Evolutionary conservation across 2,329 filamentous ascomycete genomes (phyloP).

Genomic region (Coniochaeta hoffmannii): DNA sequence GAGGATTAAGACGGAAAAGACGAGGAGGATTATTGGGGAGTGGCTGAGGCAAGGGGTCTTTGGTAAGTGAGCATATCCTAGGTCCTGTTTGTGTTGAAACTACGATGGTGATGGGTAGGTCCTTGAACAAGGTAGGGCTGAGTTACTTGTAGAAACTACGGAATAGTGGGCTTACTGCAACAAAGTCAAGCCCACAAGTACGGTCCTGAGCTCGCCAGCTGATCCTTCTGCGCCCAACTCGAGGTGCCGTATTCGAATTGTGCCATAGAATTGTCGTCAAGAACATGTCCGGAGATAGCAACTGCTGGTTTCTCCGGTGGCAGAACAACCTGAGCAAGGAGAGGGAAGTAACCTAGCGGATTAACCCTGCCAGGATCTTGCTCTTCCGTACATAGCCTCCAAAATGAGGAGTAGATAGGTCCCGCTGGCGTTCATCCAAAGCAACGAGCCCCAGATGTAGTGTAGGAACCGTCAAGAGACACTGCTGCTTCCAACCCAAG

Average conservation of each 20-base stretch:
- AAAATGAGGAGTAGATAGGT: neutral
- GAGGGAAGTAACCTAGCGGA: neutral
- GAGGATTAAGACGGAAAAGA: constrained; percentile 17
- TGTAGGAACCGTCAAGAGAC: neutral
- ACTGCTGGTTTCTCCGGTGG: too few species aligned
- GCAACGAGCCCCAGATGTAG: neutral
- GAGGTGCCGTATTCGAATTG: too few species aligned
- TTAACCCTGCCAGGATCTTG: neutral
- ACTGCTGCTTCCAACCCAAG: neutral
- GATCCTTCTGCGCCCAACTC: too few species aligned
- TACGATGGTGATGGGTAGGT: too few species aligned
- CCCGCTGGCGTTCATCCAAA: neutral
- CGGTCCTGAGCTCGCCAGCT: too few species aligned
- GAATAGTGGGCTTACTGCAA: too few species aligned
- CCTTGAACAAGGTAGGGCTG: too few species aligned
- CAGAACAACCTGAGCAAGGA: neutral
- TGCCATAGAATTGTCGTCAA: too few species aligned
- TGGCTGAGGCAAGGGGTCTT: constrained; percentile 14
- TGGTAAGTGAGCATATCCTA: neutral
- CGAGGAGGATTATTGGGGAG: constrained; percentile 16
- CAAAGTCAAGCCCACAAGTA: too few species aligned
- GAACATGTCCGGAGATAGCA: too few species aligned
- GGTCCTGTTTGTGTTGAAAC: neutral
- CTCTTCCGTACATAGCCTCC: neutral
- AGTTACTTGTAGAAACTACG: too few species aligned